Conservation (phyloP, 805 yeast genomes). For the Blastobotrys parvus region DNA sequence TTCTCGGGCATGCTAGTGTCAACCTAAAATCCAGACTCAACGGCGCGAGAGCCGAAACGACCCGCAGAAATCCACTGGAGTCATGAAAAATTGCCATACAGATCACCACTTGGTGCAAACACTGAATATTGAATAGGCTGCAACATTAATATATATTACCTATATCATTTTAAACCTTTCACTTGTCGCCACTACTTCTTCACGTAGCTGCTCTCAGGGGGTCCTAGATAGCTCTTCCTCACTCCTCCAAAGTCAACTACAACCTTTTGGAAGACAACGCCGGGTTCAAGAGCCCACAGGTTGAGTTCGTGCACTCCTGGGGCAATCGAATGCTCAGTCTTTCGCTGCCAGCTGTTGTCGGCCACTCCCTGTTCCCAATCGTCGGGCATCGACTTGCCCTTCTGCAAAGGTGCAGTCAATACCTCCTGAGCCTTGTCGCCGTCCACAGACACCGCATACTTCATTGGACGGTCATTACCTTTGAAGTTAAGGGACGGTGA, state of each 20-base stretch:
- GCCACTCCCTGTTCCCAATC: slow-evolving; percentile 15
- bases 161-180: too few relatives aligned
- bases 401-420: slow-evolving; percentile 19
- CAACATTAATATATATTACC: too few relatives aligned
- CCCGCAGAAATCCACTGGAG: too few relatives aligned
- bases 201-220: slow-evolving; percentile 6
- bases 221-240: slow-evolving; percentile 12
- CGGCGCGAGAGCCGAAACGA: too few relatives aligned
- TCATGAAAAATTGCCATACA: too few relatives aligned
- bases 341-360: slow-evolving; percentile 9
- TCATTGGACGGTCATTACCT: slow-evolving; percentile 18
- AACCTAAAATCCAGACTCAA: too few relatives aligned
- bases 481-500: slow-evolving; percentile 23
- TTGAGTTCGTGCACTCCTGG: slow-evolving; percentile 11
- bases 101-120: too few relatives aligned
- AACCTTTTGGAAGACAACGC: slow-evolving; percentile 14
- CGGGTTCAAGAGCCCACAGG: slow-evolving; percentile 14
- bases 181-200: too few relatives aligned
- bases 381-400: slow-evolving; percentile 7
- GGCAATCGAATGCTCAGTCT: slow-evolving; percentile 1
- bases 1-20: too few relatives aligned
- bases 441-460: slow-evolving; percentile 23
- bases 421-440: slow-evolving; percentile 18
- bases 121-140: too few relatives aligned
- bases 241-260: slow-evolving; percentile 16